Evolutionary conservation across 768 basidiomycete genomes (phyloP), one percentile per base, ranked within the genome.

Genomic region (Mycena capillaripes): DNA sequence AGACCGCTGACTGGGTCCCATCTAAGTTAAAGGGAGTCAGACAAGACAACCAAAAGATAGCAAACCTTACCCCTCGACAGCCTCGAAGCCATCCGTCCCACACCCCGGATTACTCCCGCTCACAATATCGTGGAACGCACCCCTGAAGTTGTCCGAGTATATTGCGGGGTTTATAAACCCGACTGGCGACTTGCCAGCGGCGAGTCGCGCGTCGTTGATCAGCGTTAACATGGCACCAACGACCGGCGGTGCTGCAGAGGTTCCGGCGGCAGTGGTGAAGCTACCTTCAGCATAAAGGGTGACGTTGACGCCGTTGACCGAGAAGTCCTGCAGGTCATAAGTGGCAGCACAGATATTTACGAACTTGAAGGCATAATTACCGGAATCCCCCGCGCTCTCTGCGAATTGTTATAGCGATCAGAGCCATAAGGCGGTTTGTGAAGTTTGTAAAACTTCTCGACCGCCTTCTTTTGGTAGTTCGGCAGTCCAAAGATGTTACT

Each of bases 151-250:
- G 6, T 76, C 52, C 4, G 82, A 82, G 70, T 86, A 85, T 11
- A 85, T 85, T 11, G 55, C 57, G 21, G 86, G 87, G 61, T 88
- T 88, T 23, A 88, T 67, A 32, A 63, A 81, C n/a, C 82, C 81
- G 6, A 86, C 77, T 2, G 83, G 75, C 5, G 34, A 53, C 67
- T 86, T 85, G 16, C 80, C 80, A 0, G 27, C 0, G 2, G 76
- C 78, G 36, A 86, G 61, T 4, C 82, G 78, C 7, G 80, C 84
- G 61, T 86, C 85, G 60, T 85, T 85, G 57, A 85, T 76, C 74
- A 85, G 77, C 16, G 84, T 83, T 19, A 85, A 71, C 48, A 86
- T 78, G 1, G 81, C 76, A 1, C 78, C 82, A 21, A 71, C 61
- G 40, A 79, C 77, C 1, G 84, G 84, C 16, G 83, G 42, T 2